These are phyloP conservation scores for Oryza coarctata DNA, from an alignment of 176 grass and related monocot species.

Conservation along the genomic window DNA sequence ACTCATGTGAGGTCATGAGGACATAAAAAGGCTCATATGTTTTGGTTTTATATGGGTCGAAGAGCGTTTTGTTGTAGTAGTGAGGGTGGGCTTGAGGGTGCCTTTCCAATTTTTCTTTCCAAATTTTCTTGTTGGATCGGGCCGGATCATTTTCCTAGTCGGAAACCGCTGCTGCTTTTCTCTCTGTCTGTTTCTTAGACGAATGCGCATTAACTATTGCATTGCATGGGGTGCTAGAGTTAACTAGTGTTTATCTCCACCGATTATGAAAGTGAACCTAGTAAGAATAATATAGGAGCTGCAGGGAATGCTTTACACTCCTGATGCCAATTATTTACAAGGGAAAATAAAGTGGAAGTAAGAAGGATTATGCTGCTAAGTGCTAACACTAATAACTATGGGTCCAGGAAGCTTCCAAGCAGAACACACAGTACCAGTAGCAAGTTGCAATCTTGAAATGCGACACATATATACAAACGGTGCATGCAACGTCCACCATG, in stretches of 20 bases:
- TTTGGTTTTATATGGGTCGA: too few species aligned
- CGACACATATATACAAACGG: neutral
- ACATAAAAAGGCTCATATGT: too few species aligned
- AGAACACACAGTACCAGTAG: neutral
- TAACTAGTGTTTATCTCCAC: neutral
- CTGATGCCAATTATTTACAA: conserved; percentile 17
- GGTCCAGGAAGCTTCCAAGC: conserved; percentile 26
- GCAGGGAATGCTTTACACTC: neutral
- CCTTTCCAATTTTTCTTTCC: too few species aligned
- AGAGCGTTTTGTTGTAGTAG: too few species aligned
- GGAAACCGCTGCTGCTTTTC: too few species aligned
- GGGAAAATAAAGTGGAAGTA: neutral
- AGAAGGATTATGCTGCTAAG: neutral
- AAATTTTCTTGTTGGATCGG: too few species aligned
- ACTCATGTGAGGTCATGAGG: too few species aligned
- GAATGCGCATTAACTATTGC: neutral
- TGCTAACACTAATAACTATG: neutral
- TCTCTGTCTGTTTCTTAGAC: neutral
- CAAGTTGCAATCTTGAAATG: conserved; percentile 2
- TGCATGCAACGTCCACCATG: neutral
- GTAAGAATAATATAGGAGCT: neutral
- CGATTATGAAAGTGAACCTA: neutral
- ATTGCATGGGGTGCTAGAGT: neutral
- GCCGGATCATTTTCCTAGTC: too few species aligned
- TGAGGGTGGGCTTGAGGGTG: too few species aligned